Percentiles rank a stretch among this genome's conserved stretches.
These are phyloP conservation scores for Stephanocyclus meneghinianus DNA, from an alignment of 352 stramenopile species.

Conservation along the genomic window DNA sequence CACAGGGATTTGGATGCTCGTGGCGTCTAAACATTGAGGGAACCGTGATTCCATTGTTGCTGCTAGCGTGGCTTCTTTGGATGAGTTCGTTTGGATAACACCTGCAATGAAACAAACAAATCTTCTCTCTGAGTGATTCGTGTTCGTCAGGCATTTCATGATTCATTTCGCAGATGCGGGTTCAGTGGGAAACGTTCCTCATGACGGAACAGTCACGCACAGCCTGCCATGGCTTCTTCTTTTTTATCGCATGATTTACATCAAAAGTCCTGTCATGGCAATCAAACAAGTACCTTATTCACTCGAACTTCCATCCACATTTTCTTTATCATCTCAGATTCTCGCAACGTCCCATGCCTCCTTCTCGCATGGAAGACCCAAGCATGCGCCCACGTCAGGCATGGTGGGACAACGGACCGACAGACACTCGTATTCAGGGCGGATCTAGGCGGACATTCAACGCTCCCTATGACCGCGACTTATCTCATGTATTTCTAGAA, in stretches of 20 bases:
- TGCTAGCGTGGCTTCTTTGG: conserved; percentile 14
- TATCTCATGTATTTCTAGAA: conserved; percentile 48
- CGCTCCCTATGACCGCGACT: conserved; percentile 19
- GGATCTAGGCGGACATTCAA: conserved; percentile 32
- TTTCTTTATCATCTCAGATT: conserved; percentile 14
- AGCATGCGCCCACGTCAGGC: conserved; percentile 15
- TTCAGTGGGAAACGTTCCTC: too few relatives aligned
- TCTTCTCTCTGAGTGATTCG: conserved; percentile 25
- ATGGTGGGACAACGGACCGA: conserved; percentile 35
- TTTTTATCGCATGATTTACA: not conserved
- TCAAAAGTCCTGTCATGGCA: not conserved
- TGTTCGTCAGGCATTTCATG: not conserved
- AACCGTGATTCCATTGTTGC: conserved; percentile 14
- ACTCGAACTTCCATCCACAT: not conserved
- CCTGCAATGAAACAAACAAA: conserved; percentile 11
- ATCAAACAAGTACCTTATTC: not conserved
- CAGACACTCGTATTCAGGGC: conserved; percentile 31
- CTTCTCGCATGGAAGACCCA: not conserved
- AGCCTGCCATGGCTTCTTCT: not conserved
- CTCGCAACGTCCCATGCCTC: conserved; percentile 17
- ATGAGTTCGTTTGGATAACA: conserved; percentile 13
- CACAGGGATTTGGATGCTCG: conserved; percentile 24
- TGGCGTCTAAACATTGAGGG: not conserved
- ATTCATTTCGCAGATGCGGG: not conserved
- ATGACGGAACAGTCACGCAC: too few relatives aligned